Conservation (phyloP, 2,329 filamentous ascomycete genomes). For the Ustulina deusta region DNA sequence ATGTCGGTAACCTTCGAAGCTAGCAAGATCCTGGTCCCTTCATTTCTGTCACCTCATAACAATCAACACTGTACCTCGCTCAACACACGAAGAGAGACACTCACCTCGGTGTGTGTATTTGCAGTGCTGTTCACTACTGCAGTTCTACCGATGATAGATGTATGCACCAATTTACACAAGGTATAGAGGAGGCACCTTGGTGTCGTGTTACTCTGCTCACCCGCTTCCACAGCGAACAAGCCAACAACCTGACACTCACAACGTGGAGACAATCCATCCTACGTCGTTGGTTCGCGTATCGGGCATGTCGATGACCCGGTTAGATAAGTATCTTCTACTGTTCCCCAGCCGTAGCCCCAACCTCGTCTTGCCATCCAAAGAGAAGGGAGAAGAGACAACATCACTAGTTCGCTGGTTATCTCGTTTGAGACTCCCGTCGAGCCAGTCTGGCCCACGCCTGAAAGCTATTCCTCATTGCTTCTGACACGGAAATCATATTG, state of each 20-base stretch:
- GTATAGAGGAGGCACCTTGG: neutral
- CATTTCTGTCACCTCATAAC: neutral
- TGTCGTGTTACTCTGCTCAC: neutral
- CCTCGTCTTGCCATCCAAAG: constrained; percentile 12
- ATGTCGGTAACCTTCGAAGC: no score
- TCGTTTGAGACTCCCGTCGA: constrained; percentile 16
- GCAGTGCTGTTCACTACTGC: neutral
- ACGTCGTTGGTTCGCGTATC: neutral
- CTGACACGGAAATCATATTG: constrained; percentile 1
- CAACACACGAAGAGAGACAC: neutral
- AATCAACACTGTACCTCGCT: neutral
- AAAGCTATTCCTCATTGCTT: neutral
- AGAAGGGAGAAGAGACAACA: constrained; percentile 8
- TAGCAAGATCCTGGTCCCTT: neutral
- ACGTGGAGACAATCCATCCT: neutral
- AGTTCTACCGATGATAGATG: neutral
- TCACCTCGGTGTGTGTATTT: neutral
- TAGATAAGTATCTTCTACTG: constrained; percentile 16
- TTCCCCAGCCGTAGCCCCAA: constrained; percentile 1
- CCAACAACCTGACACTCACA: constrained; percentile 8
- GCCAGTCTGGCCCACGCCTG: constrained; percentile 6
- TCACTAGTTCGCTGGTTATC: constrained; percentile 3
- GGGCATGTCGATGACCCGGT: neutral
- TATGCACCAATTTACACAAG: neutral
- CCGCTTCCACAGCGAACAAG: neutral